Evolutionary conservation across 768 basidiomycete genomes (phyloP), one percentile per base, ranked within the genome.

Genomic region (Candolleomyces eurysporus): DNA sequence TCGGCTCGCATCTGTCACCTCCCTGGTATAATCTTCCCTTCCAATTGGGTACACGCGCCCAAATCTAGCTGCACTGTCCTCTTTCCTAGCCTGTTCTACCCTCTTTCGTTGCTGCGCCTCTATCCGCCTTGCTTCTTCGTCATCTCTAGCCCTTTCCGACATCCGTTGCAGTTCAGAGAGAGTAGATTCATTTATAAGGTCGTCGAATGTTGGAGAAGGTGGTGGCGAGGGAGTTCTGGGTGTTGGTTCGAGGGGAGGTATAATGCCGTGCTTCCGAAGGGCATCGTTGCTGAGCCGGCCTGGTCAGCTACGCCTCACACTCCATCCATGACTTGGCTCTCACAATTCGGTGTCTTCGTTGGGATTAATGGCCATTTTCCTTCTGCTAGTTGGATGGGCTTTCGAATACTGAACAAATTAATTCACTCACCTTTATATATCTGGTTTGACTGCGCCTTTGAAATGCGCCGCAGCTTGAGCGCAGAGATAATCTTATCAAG

Each of bases 271-370:
- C 67, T 94, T 94, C 61, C 94, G 90, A 11, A 98, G 85, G 21
- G 91, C 92, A 70, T 98, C 96, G 73, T 96, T 95, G 76, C 95
- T 98, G 69, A 49, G n/a, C 58, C 8, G 53, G 21, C n/a, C 11
- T 43, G 46, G 60, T 65, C 48, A 60, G 56, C 49, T 17, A 48
- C 5, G 40, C 26, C 22, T 40, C 26, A 42, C 5, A 17, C 26
- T 30, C 62, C 3, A 54, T 7, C 39, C 14, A 40, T 26, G 21
- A 39, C 7, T 9, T 16, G 30, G 21, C 14, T 74, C 91, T 75
- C 73, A 96, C 95, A 98, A 97, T 83, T 98, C 95, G 2, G 95
- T 96, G 73, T 98, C 95, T 79, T 96, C 91, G 80, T 94, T 82
- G 32, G 90, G 84, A 70, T 95, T 93, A 58, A 90, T 74, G 6